Percentiles rank a stretch among this genome's conserved stretches.
phyloP scores from a whole-genome alignment of 129 eudicot genomes.

The Escallonia herrerae region DNA sequence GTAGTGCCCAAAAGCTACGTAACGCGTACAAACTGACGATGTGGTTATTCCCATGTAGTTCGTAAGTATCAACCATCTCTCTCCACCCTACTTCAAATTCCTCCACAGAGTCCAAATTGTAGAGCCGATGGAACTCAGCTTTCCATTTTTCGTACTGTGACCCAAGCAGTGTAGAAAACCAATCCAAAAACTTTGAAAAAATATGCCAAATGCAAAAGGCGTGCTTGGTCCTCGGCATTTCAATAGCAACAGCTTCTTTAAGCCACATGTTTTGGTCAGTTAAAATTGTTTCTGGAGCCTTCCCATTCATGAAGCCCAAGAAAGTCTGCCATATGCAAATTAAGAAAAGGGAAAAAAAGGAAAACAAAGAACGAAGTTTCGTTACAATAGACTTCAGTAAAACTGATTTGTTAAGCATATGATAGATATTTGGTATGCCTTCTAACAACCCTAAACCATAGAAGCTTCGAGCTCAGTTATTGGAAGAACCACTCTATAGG shows the following conservation, averaged over 20 bases:
- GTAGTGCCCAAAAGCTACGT: constrained; percentile 70
- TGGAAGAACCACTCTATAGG: background rate
- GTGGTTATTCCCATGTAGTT: constrained; percentile 73
- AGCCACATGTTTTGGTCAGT: constrained; percentile 96
- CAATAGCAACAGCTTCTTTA: constrained; percentile 69
- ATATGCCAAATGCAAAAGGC: constrained; percentile 88
- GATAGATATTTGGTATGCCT: background rate
- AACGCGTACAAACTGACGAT: constrained; percentile 71
- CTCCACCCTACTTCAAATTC: constrained; percentile 83
- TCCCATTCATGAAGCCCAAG: constrained; percentile 65
- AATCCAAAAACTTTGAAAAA: constrained; percentile 62
- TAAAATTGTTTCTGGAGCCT: constrained; percentile 68
- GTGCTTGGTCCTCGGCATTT: constrained; percentile 69
- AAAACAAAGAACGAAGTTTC: background rate
- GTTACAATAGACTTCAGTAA: background rate
- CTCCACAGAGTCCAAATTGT: constrained; percentile 49
- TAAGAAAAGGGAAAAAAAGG: background rate
- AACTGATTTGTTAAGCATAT: background rate
- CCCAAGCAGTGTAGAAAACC: constrained; percentile 74
- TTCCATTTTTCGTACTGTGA: constrained; percentile 74
- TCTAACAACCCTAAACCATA: background rate
- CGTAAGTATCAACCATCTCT: constrained; percentile 59
- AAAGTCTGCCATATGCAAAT: constrained; percentile 45
- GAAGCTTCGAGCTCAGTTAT: background rate
- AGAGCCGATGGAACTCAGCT: constrained; percentile 65